Evolutionary conservation across 805 yeast genomes (phyloP).

Genomic region (Zygosaccharomyces gambellarensis): DNA sequence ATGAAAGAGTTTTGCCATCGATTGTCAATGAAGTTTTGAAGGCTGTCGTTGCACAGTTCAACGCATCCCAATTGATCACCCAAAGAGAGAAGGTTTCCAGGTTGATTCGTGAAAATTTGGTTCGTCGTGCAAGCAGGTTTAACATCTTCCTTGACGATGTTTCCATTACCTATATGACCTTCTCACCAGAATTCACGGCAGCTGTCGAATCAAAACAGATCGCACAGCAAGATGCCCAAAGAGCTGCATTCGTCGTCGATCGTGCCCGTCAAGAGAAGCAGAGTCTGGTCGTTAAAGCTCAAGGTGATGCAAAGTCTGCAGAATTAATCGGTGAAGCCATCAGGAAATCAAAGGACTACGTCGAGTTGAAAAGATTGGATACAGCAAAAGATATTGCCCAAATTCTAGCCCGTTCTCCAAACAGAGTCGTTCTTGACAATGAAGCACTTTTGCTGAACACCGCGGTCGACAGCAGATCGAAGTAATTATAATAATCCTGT

Average conservation of each 20-base stretch:
- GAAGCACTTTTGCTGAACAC: constrained; percentile 90
- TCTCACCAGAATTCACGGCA: constrained; percentile 93
- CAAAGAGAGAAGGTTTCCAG: constrained; percentile 95
- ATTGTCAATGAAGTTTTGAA: constrained; percentile 96
- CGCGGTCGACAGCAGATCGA: constrained; percentile 64
- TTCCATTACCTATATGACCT: constrained; percentile 93
- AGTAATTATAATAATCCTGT: constrained; percentile 19
- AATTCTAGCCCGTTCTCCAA: constrained; percentile 81
- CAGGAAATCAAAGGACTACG: constrained; percentile 92
- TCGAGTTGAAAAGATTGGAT: constrained; percentile 92
- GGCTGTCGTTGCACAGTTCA: constrained; percentile 96
- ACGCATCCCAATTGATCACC: constrained; percentile 97
- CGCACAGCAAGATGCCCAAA: constrained; percentile 98
- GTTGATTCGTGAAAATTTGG: constrained; percentile 82
- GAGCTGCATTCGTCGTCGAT: constrained; percentile 96
- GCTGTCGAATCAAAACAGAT: constrained; percentile 99
- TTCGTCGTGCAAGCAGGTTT: constrained; percentile 87
- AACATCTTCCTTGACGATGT: constrained; percentile 89
- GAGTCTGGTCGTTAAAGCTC: constrained; percentile 92
- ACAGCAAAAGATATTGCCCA: constrained; percentile 94
- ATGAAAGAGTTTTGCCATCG: constrained; percentile 95
- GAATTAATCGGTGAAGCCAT: constrained; percentile 98
- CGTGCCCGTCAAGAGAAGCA: constrained; percentile 97
- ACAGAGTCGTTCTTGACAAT: constrained; percentile 84
- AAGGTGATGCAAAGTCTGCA: constrained; percentile 98